Evolutionary conservation across 2,329 filamentous ascomycete species (phyloP).

Genomic region (Aspergillus jensenii): DNA sequence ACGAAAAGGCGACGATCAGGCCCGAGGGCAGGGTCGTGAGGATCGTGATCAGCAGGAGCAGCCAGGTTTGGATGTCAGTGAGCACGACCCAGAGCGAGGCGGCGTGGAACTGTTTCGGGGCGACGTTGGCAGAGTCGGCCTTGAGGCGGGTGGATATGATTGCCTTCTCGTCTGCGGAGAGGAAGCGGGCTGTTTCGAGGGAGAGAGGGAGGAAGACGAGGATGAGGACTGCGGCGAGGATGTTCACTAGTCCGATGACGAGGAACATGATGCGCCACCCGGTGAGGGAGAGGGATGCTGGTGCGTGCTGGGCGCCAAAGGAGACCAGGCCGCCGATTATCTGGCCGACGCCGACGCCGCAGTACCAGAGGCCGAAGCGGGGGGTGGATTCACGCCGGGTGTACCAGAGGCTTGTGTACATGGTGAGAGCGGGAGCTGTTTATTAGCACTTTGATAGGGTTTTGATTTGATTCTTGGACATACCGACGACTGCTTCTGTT

Average conservation of each 20-base stretch:
- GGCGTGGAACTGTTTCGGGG: constrained; percentile 22
- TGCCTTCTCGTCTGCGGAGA: constrained; percentile 19
- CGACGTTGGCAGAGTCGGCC: constrained; percentile 21
- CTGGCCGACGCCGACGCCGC: constrained; percentile 28
- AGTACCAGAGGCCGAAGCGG: constrained; percentile 32
- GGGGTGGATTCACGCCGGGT: constrained; percentile 26
- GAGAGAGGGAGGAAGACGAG: constrained; percentile 23
- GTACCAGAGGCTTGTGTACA: constrained; percentile 32
- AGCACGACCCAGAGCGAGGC: constrained; percentile 22
- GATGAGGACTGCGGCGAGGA: constrained; percentile 21
- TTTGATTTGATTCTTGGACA: accelerated
- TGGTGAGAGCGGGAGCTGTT: constrained; percentile 25
- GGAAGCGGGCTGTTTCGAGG: constrained; percentile 22
- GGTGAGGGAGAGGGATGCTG: constrained; percentile 16
- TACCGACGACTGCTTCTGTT: constrained; percentile 45
- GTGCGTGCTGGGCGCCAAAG: constrained; percentile 30
- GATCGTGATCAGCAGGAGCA: constrained; percentile 31
- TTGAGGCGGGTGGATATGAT: constrained; percentile 19
- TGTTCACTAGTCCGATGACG: constrained; percentile 26
- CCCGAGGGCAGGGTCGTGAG: constrained; percentile 43
- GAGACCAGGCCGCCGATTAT: constrained; percentile 31
- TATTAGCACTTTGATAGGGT: neutral
- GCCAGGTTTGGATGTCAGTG: constrained; percentile 22
- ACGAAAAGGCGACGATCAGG: constrained; percentile 46
- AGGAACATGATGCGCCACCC: constrained; percentile 33